Evolutionary conservation across 1,284 basidiomycete genomes (phyloP), one percentile per base, ranked within the genome.

Genomic region (Amylostereum areolatum): DNA sequence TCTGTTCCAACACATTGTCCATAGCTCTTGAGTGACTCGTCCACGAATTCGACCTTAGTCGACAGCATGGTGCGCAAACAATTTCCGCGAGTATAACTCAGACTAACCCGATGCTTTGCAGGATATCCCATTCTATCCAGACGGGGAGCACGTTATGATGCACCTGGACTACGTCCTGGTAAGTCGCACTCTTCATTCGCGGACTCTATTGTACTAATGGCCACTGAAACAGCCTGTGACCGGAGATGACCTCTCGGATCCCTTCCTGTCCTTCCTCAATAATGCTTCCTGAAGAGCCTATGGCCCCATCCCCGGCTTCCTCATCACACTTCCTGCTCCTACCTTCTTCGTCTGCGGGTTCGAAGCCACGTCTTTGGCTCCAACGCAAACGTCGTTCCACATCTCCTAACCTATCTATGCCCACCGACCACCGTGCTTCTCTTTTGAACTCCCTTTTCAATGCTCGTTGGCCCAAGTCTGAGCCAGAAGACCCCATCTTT

Each of bases 401-500:
- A 7, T 12, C 43, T 7, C 37, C 47, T 5, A n/a, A 24, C 4
- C 28, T 40, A 6, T 33, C 46, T 9, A 5, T 48, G 53, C 4
- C 27, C 31, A 9, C 33, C 37, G 30, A n/a, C 6, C 51, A 47
- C 5, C 41, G 50, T 7, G 51, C 48, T n/a, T 53, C 55, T 45
- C 53, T 57, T 43, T 55, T 57, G 36, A 46, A 55, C 25, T 46
- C 55, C 18, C 42, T 57, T 24, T 46, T 53, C 33, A 49, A 57
- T 32, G 46, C 55, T 5, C 52, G 52, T 43, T 56, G 55, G 55
- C 55, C 55, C 25, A 56, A 55, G 30, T 48, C 55, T 2, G 55
- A 57, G 30, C 28, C 49, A 4, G 55, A 57, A 34, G 40, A 47
- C 25, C 55, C 55, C 1, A 57, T 57, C 44, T 56, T 57, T n/a